Evolutionary conservation across 805 yeast genomes (phyloP).

Genomic region (Saccharomycopsis fermentans): DNA sequence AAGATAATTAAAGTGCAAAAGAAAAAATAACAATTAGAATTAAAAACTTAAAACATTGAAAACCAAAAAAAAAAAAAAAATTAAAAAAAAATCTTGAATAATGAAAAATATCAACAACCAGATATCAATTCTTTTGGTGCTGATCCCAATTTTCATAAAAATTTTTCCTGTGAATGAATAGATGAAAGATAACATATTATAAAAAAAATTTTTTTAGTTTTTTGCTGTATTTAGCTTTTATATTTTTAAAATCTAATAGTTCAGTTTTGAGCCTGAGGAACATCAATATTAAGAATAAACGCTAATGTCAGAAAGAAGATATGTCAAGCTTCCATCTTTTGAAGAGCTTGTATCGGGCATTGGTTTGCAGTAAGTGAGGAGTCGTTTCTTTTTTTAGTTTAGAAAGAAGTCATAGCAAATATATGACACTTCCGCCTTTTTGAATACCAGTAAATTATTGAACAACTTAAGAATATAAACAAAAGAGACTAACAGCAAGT

Average conservation of each 20-base stretch:
- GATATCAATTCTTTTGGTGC: too few species aligned
- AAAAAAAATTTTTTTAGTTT: neutral
- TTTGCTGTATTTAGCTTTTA: conserved; percentile 5
- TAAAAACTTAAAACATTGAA: too few species aligned
- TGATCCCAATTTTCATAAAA: neutral
- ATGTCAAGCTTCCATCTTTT: neutral
- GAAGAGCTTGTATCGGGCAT: neutral
- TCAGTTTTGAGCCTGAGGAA: too few species aligned
- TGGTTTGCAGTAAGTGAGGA: neutral
- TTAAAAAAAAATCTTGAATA: neutral
- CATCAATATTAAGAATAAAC: neutral
- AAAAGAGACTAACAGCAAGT: too few species aligned
- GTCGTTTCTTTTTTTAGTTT: too few species aligned
- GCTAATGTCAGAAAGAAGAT: neutral
- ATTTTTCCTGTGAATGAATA: neutral
- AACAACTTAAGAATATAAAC: too few species aligned
- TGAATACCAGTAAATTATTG: too few species aligned
- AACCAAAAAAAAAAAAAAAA: neutral
- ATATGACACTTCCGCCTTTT: too few species aligned
- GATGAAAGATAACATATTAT: neutral
- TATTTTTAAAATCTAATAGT: neutral
- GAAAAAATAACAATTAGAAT: too few species aligned
- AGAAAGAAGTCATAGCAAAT: too few species aligned
- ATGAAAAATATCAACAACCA: neutral
- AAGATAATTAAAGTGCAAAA: neutral